Base-by-base conservation (phyloP, 1,284 basidiomycete genomes). In the Fomitopsis betulina region DNA sequence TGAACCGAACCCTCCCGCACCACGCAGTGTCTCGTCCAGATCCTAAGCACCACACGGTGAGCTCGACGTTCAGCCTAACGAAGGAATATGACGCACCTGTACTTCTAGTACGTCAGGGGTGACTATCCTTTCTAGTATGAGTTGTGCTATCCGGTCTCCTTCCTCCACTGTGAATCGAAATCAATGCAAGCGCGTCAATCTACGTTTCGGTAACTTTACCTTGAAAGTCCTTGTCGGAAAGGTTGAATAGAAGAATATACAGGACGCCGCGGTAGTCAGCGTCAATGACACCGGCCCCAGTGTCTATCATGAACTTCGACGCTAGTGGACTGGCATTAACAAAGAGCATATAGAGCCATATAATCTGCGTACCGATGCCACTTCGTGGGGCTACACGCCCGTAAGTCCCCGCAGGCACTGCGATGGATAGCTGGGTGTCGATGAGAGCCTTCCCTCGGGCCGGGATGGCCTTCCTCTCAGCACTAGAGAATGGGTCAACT, bases 241-340 rank as follows among this genome's bases (percentile, higher is more conserved):
- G 83, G 72, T 99, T 99, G 84, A 96, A 98, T 38, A 99, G 80
- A 27, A 99, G 79, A n/a, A 98, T 93, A 70, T 91, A 95, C 56
- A 99, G 84, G 8, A 87, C 78, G 5, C 97, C 96, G 39, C 97
- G 84, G 73, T 99, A 99, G 72, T 99, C 96, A 12, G 93, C 90
- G 65, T 99, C 97, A 58, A 99, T 86, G 19, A 99, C 96, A 37
- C 96, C 96, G 5, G 96, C 97, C 1, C 96, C 96, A 0, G 93
- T 96, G 71, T 97, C 92, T 61, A 99, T 98, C 82, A 94, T 94
- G 75, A 94, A 95, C 73, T 99, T 99, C 27, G 90, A 90, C 4
- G 96, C 96, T 96, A 30, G 65, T 17, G 55, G 45, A 54, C 2
- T 19, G 23, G n/a, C 54, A 55, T 47, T 47, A 51, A 17, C 23